These are phyloP conservation scores for Acacia pycnantha DNA, from an alignment of 331 rosid genomes.

Conservation along the genomic window DNA sequence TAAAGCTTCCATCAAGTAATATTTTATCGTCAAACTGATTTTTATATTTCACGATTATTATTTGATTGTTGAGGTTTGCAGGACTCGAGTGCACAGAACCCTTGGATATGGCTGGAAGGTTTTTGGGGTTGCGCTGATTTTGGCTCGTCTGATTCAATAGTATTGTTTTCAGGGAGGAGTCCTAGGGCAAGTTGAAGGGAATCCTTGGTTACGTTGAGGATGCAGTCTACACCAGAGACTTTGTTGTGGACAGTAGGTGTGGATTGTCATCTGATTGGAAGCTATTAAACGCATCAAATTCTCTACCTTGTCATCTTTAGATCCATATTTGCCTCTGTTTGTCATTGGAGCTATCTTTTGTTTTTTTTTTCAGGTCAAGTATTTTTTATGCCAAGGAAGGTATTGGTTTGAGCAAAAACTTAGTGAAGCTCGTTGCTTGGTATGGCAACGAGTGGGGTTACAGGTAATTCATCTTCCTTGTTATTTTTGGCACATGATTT, in stretches of 20 bases:
- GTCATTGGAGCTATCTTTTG: not conserved
- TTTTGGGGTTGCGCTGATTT: not conserved
- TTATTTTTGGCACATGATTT: not conserved
- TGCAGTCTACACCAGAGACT: slow-evolving; percentile 64
- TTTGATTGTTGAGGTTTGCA: not conserved
- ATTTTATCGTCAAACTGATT: not conserved
- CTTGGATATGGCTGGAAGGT: not conserved
- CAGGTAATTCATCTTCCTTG: slow-evolving; percentile 50
- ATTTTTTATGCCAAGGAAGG: slow-evolving; percentile 94
- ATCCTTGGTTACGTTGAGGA: slow-evolving; percentile 79
- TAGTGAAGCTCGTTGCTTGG: slow-evolving; percentile 84
- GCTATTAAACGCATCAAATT: no score
- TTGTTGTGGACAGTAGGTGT: slow-evolving; percentile 64
- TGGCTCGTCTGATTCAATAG: not conserved
- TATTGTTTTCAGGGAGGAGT: slow-evolving; percentile 57
- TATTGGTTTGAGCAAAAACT: slow-evolving; percentile 69
- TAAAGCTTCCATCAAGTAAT: slow-evolving; percentile 80
- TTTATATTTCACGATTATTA: not conserved
- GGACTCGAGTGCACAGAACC: not conserved
- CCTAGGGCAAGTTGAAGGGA: slow-evolving; percentile 74
- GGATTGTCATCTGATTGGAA: not conserved
- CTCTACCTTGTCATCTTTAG: no score
- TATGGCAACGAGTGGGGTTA: slow-evolving; percentile 98
- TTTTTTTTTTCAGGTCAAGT: slow-evolving; percentile 61
- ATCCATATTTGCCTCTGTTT: no score